Evolutionary conservation across 441 rosid genomes (phyloP).

Genomic region (Gossypium laxum): DNA sequence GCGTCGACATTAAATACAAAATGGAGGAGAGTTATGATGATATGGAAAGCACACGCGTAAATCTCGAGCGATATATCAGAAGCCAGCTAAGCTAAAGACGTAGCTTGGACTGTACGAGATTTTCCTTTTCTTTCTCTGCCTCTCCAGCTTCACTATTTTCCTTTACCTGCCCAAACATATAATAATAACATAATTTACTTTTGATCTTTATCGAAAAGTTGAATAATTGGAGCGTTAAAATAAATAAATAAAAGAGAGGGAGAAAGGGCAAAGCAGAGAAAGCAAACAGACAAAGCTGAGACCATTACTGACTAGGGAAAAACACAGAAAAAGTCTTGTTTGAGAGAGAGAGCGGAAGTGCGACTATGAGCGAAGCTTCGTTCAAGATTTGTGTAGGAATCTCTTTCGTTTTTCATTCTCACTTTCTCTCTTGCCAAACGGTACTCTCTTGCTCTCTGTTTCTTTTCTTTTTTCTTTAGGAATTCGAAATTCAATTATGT

Average conservation of each 20-base stretch:
- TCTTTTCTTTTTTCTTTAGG: neutral
- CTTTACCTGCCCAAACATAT: neutral
- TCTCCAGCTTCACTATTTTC: neutral
- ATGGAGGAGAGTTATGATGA: neutral
- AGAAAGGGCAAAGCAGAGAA: neutral
- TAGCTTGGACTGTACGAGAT: neutral
- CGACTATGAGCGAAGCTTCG: conserved; percentile 17
- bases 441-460: neutral
- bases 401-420: conserved; percentile 10
- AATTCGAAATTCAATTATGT: conserved; percentile 1
- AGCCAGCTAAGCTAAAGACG: conserved; percentile 1
- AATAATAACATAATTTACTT: neutral
- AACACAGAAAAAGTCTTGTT: neutral
- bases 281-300: conserved; percentile 15
- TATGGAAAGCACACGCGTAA: neutral
- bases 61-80: conserved; percentile 3
- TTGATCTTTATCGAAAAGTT: neutral
- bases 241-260: neutral
- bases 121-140: neutral
- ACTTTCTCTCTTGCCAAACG: conserved; percentile 11
- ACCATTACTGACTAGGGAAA: conserved; percentile 17
- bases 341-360: neutral
- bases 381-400: conserved; percentile 16
- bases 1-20: neutral
- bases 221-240: neutral